Evolutionary conservation across 2,329 filamentous ascomycete genomes (phyloP).

Genomic region (Colletotrichum musae): DNA sequence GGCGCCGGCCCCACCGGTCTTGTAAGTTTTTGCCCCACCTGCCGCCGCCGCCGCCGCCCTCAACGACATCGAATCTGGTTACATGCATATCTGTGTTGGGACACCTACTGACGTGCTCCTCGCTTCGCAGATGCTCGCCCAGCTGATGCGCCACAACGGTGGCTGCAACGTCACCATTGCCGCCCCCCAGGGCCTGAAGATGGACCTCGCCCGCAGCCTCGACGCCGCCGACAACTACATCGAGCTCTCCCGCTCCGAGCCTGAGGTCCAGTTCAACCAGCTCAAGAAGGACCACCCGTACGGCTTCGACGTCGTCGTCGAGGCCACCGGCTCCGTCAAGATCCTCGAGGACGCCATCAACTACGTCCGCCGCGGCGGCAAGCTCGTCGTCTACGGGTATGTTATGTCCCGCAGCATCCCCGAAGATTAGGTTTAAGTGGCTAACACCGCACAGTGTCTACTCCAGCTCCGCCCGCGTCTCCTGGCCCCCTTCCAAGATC

Average conservation of each 20-base stretch:
- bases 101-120: background rate
- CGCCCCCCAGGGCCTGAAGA: constrained; percentile 78
- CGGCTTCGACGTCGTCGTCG: constrained; percentile 77
- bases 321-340: constrained; percentile 78
- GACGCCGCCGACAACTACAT: constrained; percentile 69
- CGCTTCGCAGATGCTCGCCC: constrained; percentile 63
- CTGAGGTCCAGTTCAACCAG: constrained; percentile 71
- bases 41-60: constrained; percentile 19
- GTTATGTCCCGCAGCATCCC: too few relatives aligned
- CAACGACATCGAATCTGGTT: background rate
- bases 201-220: constrained; percentile 75
- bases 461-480: constrained; percentile 71
- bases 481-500: constrained; percentile 81
- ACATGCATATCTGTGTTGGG: background rate
- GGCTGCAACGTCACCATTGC: constrained; percentile 79
- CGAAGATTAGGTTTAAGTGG: background rate
- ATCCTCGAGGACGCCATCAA: constrained; percentile 80
- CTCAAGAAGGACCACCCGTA: constrained; percentile 77
- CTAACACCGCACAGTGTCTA: constrained; percentile 68
- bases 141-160: constrained; percentile 75
- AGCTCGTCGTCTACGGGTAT: constrained; percentile 76
- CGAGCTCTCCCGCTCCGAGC: constrained; percentile 67
- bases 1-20: constrained; percentile 78
- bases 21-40: constrained; percentile 51
- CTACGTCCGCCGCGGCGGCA: constrained; percentile 80